phyloP scores from a whole-genome alignment of 257 asterid genomes.

The Solanum tacnaense region DNA sequence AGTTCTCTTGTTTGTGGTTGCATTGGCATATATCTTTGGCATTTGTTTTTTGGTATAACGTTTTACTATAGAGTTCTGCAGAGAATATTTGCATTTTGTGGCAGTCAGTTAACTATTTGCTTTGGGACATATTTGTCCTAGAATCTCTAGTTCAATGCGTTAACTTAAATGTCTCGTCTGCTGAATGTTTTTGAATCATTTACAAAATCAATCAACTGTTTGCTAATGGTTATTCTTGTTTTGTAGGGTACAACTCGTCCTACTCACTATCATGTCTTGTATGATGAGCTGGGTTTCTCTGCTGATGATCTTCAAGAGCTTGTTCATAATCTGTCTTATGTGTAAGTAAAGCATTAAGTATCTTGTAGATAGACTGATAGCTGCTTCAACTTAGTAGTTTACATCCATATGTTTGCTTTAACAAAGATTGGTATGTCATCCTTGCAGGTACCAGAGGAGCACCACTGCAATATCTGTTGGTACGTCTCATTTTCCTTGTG shows the following conservation, averaged over 20 bases:
- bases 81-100: not conserved
- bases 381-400: not conserved
- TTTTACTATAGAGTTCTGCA: not conserved
- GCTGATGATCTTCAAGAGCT: conserved; percentile 90
- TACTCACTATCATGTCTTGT: conserved; percentile 72
- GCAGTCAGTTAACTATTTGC: not conserved
- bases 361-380: not conserved
- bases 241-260: conserved; percentile 86
- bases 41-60: not conserved
- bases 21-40: not conserved
- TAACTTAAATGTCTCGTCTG: no score
- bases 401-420: not conserved
- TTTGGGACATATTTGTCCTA: not conserved
- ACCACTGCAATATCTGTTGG: conserved; percentile 94
- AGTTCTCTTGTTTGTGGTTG: not conserved
- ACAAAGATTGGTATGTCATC: not conserved
- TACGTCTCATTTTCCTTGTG: not conserved
- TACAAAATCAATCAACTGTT: not conserved
- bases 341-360: conserved; percentile 37
- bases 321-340: conserved; percentile 76
- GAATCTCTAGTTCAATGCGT: not conserved
- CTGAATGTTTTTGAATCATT: not conserved
- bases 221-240: not conserved
- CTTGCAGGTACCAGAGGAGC: conserved; percentile 86
- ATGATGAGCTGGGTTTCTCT: conserved; percentile 69